These are phyloP conservation scores for Neurospora cerealis DNA, from an alignment of 495 filamentous ascomycete species.

Conservation along the genomic window DNA sequence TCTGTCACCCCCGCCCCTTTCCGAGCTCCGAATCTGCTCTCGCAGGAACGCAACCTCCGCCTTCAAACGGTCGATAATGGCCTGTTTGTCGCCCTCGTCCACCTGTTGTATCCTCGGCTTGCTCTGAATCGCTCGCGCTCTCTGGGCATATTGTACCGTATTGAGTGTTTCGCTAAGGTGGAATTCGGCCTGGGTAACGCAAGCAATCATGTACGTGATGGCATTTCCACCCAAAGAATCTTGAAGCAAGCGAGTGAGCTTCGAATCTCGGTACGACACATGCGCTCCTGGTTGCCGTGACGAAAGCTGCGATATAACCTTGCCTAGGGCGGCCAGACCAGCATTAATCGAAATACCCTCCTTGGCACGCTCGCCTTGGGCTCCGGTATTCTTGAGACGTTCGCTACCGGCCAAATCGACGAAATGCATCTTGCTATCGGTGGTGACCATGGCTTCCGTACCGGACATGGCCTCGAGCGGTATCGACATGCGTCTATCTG, in stretches of 20 bases:
- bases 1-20: slow-evolving; percentile 47
- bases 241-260: slow-evolving; percentile 88
- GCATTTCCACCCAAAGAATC: slow-evolving; percentile 98
- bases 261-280: slow-evolving; percentile 96
- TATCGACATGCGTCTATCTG: slow-evolving; percentile 83
- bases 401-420: slow-evolving; percentile 98
- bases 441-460: slow-evolving; percentile 59
- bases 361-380: slow-evolving; percentile 87
- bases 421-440: slow-evolving; percentile 98
- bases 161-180: slow-evolving; percentile 97
- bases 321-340: slow-evolving; percentile 87
- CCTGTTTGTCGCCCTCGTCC: slow-evolving; percentile 92
- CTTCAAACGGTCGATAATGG: slow-evolving; percentile 84
- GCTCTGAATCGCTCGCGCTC: slow-evolving; percentile 92
- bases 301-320: slow-evolving; percentile 96
- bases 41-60: slow-evolving; percentile 90
- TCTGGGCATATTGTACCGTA: slow-evolving; percentile 93
- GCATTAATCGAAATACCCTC: slow-evolving; percentile 99
- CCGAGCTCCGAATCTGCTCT: slow-evolving; percentile 75
- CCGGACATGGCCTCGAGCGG: slow-evolving; percentile 72
- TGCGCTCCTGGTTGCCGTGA: slow-evolving; percentile 81
- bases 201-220: slow-evolving; percentile 99
- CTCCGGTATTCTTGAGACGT: slow-evolving; percentile 91
- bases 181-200: slow-evolving; percentile 93
- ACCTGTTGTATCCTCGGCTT: slow-evolving; percentile 92